phyloP scores from a whole-genome alignment of 2,329 filamentous ascomycete species.

The Grosmannia clavigera region DNA sequence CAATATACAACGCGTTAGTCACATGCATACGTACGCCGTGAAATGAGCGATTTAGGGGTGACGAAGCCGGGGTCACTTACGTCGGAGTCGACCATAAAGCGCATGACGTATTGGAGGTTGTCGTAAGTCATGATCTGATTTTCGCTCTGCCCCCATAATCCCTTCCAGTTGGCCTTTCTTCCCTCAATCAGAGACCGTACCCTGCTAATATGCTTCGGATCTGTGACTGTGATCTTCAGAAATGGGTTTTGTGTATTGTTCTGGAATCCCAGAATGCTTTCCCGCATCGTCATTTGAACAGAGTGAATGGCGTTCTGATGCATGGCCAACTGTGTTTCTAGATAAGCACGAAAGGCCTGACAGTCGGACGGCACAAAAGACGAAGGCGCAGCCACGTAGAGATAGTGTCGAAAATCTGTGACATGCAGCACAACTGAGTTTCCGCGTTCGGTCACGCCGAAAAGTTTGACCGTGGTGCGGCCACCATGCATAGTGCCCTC shows the following conservation, averaged over 20 bases:
- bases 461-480: slow-evolving; percentile 71
- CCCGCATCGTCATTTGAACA: slow-evolving; percentile 68
- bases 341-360: slow-evolving; percentile 61
- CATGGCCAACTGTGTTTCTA: slow-evolving; percentile 68
- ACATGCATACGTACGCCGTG: neutral
- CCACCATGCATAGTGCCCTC: slow-evolving; percentile 74
- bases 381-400: slow-evolving; percentile 82
- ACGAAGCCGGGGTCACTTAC: slow-evolving; percentile 26
- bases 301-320: slow-evolving; percentile 60
- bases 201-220: slow-evolving; percentile 71
- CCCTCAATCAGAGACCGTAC: slow-evolving; percentile 65
- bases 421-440: slow-evolving; percentile 93
- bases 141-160: slow-evolving; percentile 60
- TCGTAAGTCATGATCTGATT: slow-evolving; percentile 82
- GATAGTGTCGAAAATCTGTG: slow-evolving; percentile 89
- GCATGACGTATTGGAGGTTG: slow-evolving; percentile 85
- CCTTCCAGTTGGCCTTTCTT: slow-evolving; percentile 76
- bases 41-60: neutral
- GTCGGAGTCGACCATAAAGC: slow-evolving; percentile 97
- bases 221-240: slow-evolving; percentile 83
- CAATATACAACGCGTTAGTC: neutral
- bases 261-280: slow-evolving; percentile 89
- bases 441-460: slow-evolving; percentile 73
- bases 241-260: slow-evolving; percentile 88
- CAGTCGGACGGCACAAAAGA: slow-evolving; percentile 71